These are phyloP conservation scores for Fusarium cicatricum DNA, from an alignment of 2,329 filamentous ascomycete species.

Conservation along the genomic window DNA sequence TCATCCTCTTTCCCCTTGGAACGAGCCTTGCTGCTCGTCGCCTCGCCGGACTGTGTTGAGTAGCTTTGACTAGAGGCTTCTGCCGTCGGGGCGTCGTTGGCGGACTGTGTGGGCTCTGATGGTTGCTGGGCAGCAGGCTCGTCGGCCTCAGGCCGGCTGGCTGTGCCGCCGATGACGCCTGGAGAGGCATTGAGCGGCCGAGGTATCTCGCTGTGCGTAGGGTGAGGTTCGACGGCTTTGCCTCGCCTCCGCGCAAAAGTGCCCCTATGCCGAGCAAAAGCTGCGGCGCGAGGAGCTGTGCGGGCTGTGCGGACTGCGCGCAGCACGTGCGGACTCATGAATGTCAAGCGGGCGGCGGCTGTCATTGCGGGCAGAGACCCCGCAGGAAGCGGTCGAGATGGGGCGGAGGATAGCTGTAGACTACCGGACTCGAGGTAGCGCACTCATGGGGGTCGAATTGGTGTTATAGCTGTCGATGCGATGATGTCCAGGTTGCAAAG, in stretches of 20 bases:
- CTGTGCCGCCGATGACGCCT: slow-evolving; percentile 17
- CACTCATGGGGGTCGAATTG: slow-evolving; percentile 25
- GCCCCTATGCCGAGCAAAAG: slow-evolving; percentile 51
- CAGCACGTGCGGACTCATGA: slow-evolving; percentile 74
- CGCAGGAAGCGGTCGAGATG: background rate
- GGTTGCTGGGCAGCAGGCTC: slow-evolving; percentile 11
- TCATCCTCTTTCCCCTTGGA: background rate
- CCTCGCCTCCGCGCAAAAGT: slow-evolving; percentile 65
- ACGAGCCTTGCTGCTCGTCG: slow-evolving; percentile 11
- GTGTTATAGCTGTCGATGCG: background rate
- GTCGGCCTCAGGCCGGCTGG: slow-evolving; percentile 16
- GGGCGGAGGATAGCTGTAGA: slow-evolving; percentile 8
- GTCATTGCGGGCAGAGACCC: slow-evolving; percentile 58
- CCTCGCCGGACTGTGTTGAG: slow-evolving; percentile 5
- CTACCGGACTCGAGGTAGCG: slow-evolving; percentile 21
- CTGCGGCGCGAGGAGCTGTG: slow-evolving; percentile 52
- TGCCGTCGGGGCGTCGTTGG: slow-evolving; percentile 9
- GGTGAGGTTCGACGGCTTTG: slow-evolving; percentile 65
- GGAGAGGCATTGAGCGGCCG: slow-evolving; percentile 29
- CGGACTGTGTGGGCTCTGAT: slow-evolving; percentile 1
- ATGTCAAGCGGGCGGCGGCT: slow-evolving; percentile 69
- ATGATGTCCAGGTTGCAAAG: slow-evolving; percentile 3
- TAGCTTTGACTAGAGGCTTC: background rate
- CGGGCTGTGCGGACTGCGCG: slow-evolving; percentile 53
- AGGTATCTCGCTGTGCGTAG: slow-evolving; percentile 37